Conservation (phyloP, 306 rosid species). For the Luffa aegyptiaca region DNA sequence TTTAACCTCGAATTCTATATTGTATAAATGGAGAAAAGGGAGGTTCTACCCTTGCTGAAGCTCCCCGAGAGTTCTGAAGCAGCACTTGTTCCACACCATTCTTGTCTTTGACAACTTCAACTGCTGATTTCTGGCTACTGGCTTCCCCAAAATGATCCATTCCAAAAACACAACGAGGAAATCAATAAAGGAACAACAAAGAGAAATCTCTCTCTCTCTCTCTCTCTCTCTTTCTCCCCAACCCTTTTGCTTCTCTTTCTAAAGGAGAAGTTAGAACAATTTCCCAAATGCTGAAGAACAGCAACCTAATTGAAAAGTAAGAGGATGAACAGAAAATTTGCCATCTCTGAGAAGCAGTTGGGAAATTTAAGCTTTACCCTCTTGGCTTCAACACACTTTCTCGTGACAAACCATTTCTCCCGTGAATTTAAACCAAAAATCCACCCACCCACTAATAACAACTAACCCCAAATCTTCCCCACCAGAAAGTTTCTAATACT, state of each 20-base stretch:
- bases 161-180: constrained; percentile 17
- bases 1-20: background rate
- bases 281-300: constrained; percentile 10
- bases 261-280: constrained; percentile 10
- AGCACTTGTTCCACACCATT: constrained; percentile 45
- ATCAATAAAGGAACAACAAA: constrained; percentile 20
- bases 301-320: constrained; percentile 8
- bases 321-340: constrained; percentile 8
- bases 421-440: constrained; percentile 35
- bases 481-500: background rate
- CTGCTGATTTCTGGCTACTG: constrained; percentile 20
- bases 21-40: background rate
- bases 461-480: background rate
- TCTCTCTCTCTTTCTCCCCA: constrained; percentile 3
- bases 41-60: constrained; percentile 45
- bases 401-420: constrained; percentile 33
- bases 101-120: constrained; percentile 43
- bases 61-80: constrained; percentile 58
- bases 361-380: constrained; percentile 21
- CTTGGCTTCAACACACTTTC: constrained; percentile 11
- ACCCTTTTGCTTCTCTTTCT: background rate
- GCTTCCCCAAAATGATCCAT: constrained; percentile 38
- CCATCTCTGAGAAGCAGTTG: constrained; percentile 20
- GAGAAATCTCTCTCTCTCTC: constrained; percentile 12
- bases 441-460: constrained; percentile 25